Percentiles rank a stretch among this genome's conserved stretches.
phyloP scores from a whole-genome alignment of 805 yeast species.

The Candida ipomoeae region DNA sequence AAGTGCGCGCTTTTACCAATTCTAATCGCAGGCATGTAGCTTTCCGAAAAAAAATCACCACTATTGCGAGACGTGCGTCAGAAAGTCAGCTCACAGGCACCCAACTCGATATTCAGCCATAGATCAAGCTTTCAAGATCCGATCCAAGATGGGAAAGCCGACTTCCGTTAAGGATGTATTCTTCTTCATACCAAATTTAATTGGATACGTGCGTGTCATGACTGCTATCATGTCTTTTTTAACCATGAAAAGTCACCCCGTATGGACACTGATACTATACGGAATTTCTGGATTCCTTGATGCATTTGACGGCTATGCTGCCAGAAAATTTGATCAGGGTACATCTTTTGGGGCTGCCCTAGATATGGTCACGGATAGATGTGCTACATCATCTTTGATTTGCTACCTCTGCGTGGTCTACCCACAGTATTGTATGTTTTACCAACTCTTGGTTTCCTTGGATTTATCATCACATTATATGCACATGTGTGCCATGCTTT shows the following conservation, averaged over 20 bases:
- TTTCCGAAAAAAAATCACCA: constrained; percentile 3
- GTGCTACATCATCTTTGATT: constrained; percentile 91
- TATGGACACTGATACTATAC: constrained; percentile 70
- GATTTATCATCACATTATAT: constrained; percentile 93
- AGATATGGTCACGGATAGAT: constrained; percentile 98
- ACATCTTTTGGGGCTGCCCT: constrained; percentile 93
- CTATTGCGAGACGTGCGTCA: background rate
- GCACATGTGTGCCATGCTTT: constrained; percentile 95
- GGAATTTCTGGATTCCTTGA: constrained; percentile 88
- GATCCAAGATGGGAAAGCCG: background rate
- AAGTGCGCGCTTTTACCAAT: constrained; percentile 5
- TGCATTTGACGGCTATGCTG: constrained; percentile 95
- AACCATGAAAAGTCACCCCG: constrained; percentile 81
- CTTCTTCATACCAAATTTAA: constrained; percentile 82
- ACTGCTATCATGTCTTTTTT: constrained; percentile 77
- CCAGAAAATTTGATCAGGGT: constrained; percentile 82
- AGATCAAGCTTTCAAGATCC: background rate
- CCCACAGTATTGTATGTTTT: constrained; percentile 62
- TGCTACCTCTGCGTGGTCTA: constrained; percentile 79
- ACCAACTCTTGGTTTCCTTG: constrained; percentile 81
- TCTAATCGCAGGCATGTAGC: background rate
- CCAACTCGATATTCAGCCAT: background rate
- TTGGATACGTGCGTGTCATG: constrained; percentile 82
- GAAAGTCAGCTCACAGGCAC: background rate
- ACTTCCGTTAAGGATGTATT: constrained; percentile 47